Conservation (phyloP, 768 basidiomycete genomes). For the Lactifluus piperatus region DNA sequence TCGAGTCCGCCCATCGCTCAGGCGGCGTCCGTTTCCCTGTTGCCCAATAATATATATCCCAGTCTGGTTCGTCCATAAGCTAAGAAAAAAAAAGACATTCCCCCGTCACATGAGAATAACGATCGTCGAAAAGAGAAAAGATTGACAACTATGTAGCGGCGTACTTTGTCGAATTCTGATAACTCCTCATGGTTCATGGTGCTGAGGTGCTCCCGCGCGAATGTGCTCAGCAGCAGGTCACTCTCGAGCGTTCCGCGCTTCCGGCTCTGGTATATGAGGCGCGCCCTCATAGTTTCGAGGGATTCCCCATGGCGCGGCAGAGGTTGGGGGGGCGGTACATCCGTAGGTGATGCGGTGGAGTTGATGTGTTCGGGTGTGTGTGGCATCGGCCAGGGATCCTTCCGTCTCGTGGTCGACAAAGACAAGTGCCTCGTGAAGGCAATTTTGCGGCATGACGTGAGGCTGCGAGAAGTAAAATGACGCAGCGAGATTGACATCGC, state of each 20-base stretch:
- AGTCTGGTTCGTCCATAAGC: conserved; percentile 89
- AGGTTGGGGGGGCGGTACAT: conserved; percentile 47
- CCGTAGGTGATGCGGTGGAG: conserved; percentile 43
- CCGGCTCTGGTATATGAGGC: conserved; percentile 87
- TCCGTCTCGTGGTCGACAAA: not conserved
- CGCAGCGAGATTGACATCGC: not conserved
- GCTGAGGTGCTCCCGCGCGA: conserved; percentile 68
- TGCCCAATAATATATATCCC: conserved; percentile 98
- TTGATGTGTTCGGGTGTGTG: conserved; percentile 68
- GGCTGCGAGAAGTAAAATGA: not conserved
- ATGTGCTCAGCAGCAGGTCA: conserved; percentile 88
- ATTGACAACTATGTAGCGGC: conserved; percentile 14
- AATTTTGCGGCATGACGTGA: not conserved
- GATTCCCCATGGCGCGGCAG: conserved; percentile 66
- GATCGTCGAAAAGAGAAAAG: not conserved
- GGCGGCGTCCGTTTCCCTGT: conserved; percentile 76
- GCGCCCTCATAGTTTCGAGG: conserved; percentile 59
- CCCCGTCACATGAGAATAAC: not conserved
- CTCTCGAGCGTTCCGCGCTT: conserved; percentile 94
- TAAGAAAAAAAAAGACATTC: conserved; percentile 24
- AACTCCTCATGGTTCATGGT: conserved; percentile 65
- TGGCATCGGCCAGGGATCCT: conserved; percentile 71
- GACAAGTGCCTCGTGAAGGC: not conserved
- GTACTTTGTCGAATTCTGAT: conserved; percentile 84
- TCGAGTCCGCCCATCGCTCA: conserved; percentile 58